Conservation (phyloP, 805 yeast genomes). For the Teunomyces aglyptinius region DNA sequence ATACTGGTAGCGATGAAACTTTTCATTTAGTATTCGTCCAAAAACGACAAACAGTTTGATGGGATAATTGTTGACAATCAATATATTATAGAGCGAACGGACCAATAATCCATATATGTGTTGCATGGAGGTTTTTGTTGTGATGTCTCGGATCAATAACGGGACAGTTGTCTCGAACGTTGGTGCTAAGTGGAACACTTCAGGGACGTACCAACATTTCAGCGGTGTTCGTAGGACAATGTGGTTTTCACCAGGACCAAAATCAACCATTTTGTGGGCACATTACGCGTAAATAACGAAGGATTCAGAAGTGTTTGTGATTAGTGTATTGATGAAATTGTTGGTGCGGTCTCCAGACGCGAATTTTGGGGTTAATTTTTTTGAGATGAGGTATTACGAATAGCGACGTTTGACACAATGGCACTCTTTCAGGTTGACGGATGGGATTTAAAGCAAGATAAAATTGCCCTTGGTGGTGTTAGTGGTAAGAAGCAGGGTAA, state of each 20-base stretch:
- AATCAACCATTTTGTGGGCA: slow-evolving; percentile 16
- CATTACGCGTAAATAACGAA: no score
- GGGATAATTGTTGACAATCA: slow-evolving; percentile 34
- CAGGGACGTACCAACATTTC: slow-evolving; percentile 31
- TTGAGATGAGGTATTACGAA: neutral
- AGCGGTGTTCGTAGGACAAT: slow-evolving; percentile 26
- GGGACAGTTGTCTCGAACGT: slow-evolving; percentile 21
- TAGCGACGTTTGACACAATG: slow-evolving; percentile 35
- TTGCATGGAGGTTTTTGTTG: slow-evolving; percentile 7
- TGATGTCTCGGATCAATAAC: slow-evolving; percentile 31
- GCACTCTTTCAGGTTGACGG: slow-evolving; percentile 78
- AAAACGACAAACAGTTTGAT: slow-evolving; percentile 19
- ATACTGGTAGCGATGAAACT: slow-evolving; percentile 1
- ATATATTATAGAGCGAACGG: slow-evolving; percentile 6
- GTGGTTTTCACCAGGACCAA: slow-evolving; percentile 35
- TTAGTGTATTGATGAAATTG: neutral
- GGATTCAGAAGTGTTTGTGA: neutral
- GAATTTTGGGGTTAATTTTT: neutral
- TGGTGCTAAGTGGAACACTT: slow-evolving; percentile 32
- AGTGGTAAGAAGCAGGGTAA: slow-evolving; percentile 25
- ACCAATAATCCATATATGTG: slow-evolving; percentile 5
- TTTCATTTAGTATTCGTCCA: slow-evolving; percentile 25
- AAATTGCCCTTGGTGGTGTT: slow-evolving; percentile 47
- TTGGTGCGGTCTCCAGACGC: neutral
- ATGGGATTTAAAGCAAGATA: slow-evolving; percentile 64